Evolutionary conservation across 2,329 filamentous ascomycete genomes (phyloP).

Genomic region (Aspergillus tubingensis): DNA sequence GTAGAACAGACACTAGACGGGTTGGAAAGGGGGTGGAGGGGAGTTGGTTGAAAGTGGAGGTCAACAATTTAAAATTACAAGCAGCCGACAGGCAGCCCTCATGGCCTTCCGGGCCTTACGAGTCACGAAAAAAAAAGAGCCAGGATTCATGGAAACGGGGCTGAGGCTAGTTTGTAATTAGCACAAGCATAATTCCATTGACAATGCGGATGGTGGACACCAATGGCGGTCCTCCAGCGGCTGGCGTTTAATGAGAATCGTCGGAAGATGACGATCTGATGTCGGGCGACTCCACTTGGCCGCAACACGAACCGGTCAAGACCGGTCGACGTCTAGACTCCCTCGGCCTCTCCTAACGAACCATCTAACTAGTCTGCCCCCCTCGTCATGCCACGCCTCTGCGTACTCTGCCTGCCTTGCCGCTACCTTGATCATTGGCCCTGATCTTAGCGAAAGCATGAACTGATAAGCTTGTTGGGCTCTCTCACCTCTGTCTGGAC

Average conservation of each 20-base stretch:
- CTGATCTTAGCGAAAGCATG: background rate
- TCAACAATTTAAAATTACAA: background rate
- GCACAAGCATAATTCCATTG: background rate
- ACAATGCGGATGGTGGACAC: background rate
- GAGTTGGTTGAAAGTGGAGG: background rate
- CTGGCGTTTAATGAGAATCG: background rate
- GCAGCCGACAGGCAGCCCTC: background rate
- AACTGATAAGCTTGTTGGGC: background rate
- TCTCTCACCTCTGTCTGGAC: background rate
- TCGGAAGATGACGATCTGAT: background rate
- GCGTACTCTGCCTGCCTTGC: background rate
- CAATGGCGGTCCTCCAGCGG: background rate
- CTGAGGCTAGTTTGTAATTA: background rate
- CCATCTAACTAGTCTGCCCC: background rate
- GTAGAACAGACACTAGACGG: background rate
- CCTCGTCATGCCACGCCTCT: background rate
- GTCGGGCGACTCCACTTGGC: background rate
- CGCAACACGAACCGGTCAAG: background rate
- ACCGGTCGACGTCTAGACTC: background rate
- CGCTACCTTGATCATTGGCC: background rate
- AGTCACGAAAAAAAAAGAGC: background rate
- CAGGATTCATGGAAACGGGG: background rate
- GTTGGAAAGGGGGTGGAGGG: background rate
- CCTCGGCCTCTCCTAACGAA: too few species aligned
- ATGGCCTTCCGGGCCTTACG: background rate